Conservation (phyloP, 257 asterid species). For the Solanum gracilifrons region DNA sequence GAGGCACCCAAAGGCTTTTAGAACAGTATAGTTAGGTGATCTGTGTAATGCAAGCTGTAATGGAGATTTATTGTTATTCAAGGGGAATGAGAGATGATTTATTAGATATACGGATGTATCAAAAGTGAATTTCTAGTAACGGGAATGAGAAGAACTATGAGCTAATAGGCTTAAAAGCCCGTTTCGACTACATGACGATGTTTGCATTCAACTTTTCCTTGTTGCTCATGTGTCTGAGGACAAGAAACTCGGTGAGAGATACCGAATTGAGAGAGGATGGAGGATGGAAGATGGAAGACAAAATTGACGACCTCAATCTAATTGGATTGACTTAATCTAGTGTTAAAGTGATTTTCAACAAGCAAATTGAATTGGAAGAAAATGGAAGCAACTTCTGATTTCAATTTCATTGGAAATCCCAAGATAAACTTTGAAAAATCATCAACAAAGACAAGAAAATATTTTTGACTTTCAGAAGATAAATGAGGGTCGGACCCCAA, state of each 20-base stretch:
- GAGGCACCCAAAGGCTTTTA: background rate
- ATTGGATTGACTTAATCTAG: background rate
- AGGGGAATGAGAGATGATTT: background rate
- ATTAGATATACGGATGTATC: background rate
- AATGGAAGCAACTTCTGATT: background rate
- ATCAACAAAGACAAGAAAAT: too few relatives aligned
- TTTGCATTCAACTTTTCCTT: background rate
- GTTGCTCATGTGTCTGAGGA: background rate
- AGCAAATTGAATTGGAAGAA: background rate
- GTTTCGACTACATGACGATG: too few relatives aligned
- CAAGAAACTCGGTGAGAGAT: background rate
- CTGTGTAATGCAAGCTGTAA: background rate
- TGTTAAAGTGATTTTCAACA: background rate
- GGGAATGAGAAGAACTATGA: too few relatives aligned
- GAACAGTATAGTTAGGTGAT: background rate
- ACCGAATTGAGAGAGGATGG: background rate
- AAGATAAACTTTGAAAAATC: too few relatives aligned
- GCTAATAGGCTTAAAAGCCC: too few relatives aligned
- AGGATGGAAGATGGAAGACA: too few relatives aligned
- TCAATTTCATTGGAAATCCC: background rate
- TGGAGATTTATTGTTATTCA: background rate
- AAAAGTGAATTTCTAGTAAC: background rate
- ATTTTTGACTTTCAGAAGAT: background rate
- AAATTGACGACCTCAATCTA: too few relatives aligned
- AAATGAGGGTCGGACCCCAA: background rate